Evolutionary conservation across 257 asterid species (phyloP).

Genomic region (Forsythia viridissima): DNA sequence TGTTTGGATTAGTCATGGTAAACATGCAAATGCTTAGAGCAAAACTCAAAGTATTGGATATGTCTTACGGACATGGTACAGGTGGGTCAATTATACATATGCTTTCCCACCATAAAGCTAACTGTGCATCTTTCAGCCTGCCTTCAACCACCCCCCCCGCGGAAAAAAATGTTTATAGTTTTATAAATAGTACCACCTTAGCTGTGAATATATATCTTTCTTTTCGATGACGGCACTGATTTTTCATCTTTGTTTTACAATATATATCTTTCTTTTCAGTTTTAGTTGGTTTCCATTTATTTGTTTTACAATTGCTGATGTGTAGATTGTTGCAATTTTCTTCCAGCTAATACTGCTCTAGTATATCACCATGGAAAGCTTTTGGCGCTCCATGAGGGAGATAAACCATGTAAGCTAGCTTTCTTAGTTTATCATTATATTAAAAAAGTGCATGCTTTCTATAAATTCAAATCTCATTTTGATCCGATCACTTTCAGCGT

Average conservation of each 20-base stretch:
- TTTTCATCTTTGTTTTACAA: not conserved
- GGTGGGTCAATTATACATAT: slow-evolving; percentile 45
- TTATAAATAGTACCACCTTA: not conserved
- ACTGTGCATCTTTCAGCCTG: not conserved
- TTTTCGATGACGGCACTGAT: not conserved
- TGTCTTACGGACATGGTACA: slow-evolving; percentile 71
- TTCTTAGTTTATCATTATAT: not conserved
- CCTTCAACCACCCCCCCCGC: not conserved
- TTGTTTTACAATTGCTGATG: slow-evolving; percentile 22
- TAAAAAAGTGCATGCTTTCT: not conserved
- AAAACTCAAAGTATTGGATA: slow-evolving; percentile 78
- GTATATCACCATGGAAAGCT: slow-evolving; percentile 91
- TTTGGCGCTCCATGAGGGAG: slow-evolving; percentile 85
- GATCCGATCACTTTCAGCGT: not conserved
- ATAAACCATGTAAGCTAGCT: slow-evolving; percentile 82
- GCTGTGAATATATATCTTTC: not conserved
- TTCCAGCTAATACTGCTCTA: slow-evolving; percentile 91
- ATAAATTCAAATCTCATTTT: not conserved
- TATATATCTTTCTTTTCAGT: not conserved
- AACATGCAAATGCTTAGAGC: slow-evolving; percentile 64
- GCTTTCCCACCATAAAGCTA: slow-evolving; percentile 12
- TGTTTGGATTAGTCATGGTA: slow-evolving; percentile 74
- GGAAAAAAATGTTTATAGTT: not conserved
- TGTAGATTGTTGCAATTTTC: slow-evolving; percentile 23
- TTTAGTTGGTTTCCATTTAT: slow-evolving; percentile 5